Evolutionary conservation across 2,329 filamentous ascomycete genomes (phyloP).

Genomic region (Talaromyces sp.): DNA sequence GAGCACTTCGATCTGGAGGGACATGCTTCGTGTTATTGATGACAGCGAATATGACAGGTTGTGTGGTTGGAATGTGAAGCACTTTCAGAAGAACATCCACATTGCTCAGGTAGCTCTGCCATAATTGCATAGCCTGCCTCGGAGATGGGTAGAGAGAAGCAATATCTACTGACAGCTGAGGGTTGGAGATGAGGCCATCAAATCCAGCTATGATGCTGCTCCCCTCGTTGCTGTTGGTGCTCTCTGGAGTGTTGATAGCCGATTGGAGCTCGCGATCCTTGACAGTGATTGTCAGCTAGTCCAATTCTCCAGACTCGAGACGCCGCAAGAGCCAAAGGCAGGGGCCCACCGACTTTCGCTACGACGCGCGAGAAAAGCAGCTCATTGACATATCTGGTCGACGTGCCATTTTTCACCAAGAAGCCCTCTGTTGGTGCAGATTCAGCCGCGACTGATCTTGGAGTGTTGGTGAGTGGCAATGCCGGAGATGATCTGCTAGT

Average conservation of each 20-base stretch:
- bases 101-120: slow-evolving; percentile 24
- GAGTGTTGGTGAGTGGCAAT: background rate
- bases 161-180: background rate
- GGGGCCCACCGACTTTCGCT: slow-evolving; percentile 21
- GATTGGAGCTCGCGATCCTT: slow-evolving; percentile 27
- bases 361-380: slow-evolving; percentile 27
- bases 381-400: slow-evolving; percentile 30
- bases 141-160: slow-evolving; percentile 14
- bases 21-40: slow-evolving; percentile 19
- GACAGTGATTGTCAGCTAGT: background rate
- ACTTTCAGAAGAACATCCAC: slow-evolving; percentile 24
- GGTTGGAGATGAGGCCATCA: slow-evolving; percentile 16
- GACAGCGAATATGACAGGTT: slow-evolving; percentile 22
- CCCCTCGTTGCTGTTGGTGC: background rate
- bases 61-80: slow-evolving; percentile 24
- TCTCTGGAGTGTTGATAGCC: slow-evolving; percentile 14
- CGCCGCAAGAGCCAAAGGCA: background rate
- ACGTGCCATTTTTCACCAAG: slow-evolving; percentile 24
- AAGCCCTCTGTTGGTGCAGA: slow-evolving; percentile 20
- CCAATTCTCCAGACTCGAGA: background rate
- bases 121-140: slow-evolving; percentile 19
- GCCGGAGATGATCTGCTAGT: background rate
- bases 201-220: slow-evolving; percentile 1
- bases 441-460: background rate
- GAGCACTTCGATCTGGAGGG: slow-evolving; percentile 9